Conservation (phyloP, 257 asterid genomes). For the Solanum paucissectum region DNA sequence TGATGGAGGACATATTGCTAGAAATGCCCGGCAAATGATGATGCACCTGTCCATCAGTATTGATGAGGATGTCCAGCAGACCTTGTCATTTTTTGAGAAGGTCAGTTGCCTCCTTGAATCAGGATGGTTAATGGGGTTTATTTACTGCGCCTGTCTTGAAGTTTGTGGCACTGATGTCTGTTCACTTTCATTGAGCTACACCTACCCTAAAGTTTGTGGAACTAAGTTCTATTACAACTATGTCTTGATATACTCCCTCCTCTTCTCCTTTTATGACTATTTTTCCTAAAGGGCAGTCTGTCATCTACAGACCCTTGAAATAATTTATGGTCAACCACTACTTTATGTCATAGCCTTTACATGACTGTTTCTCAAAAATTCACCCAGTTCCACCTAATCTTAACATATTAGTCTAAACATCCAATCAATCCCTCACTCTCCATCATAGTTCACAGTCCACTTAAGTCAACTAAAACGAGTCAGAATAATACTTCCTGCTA, state of each 20-base stretch:
- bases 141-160: not conserved
- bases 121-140: not conserved
- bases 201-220: not conserved
- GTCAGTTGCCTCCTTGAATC: constrained; percentile 18
- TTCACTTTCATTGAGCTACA: not conserved
- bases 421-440: not conserved
- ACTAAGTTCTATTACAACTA: not conserved
- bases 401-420: not conserved
- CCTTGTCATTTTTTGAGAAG: constrained; percentile 88
- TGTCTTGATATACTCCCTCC: not conserved
- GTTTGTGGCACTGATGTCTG: not conserved
- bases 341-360: not conserved
- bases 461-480: not conserved
- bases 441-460: not conserved
- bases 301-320: not conserved
- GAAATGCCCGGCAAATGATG: constrained; percentile 79
- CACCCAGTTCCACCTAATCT: not conserved
- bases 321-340: not conserved
- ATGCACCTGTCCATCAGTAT: constrained; percentile 54
- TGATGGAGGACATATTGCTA: constrained; percentile 40
- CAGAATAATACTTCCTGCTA: not conserved
- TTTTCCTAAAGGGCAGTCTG: not conserved
- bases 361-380: not conserved
- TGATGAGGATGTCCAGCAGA: constrained; percentile 88
- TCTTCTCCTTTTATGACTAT: not conserved